Percentiles rank a stretch among this genome's conserved stretches.
Evolutionary conservation across 495 filamentous ascomycete genomes (phyloP).

Genomic region (Neurospora cerealis): DNA sequence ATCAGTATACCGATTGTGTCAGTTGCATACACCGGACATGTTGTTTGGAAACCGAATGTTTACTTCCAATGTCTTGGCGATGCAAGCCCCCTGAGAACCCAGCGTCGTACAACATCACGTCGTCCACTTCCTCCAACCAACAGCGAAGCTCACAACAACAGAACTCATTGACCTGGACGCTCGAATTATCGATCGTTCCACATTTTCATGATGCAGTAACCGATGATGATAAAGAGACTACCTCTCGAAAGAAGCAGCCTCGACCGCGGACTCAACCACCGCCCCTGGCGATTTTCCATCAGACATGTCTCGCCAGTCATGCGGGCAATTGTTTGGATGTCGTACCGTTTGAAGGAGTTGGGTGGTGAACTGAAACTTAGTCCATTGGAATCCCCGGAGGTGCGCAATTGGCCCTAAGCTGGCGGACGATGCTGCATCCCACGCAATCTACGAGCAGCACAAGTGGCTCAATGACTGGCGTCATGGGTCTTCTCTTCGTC

Average conservation of each 20-base stretch:
- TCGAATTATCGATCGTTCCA: no score
- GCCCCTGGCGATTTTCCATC: background rate
- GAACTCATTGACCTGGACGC: no score
- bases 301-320: background rate
- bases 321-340: background rate
- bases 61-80: background rate
- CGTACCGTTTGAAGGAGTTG: background rate
- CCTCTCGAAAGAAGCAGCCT: no score
- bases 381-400: background rate
- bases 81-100: background rate
- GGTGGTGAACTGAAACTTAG: background rate
- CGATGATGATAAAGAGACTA: no score
- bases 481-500: no score
- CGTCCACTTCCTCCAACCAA: no score
- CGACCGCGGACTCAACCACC: background rate
- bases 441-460: no score
- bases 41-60: background rate
- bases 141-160: no score
- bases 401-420: background rate
- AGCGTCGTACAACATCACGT: background rate
- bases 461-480: no score
- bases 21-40: background rate
- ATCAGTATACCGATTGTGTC: no score
- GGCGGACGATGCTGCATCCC: background rate
- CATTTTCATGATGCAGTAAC: no score